phyloP scores from a whole-genome alignment of 2,329 filamentous ascomycete genomes.

The Allantophomopsis cytisporea region DNA sequence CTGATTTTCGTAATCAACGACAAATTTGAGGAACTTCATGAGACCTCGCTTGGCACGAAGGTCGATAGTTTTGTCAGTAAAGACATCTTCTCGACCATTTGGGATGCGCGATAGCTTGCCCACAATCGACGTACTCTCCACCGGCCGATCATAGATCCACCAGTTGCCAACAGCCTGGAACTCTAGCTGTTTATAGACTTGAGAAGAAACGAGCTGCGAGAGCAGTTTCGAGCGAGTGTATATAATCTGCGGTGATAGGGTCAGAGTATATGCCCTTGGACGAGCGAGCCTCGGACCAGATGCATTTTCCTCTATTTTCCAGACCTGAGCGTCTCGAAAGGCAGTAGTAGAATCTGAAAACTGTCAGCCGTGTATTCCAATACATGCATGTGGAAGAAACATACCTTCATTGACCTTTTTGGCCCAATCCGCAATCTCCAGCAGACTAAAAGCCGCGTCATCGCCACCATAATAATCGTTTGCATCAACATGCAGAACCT shows the following conservation, averaged over 20 bases:
- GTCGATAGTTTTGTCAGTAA: constrained; percentile 62
- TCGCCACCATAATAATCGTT: constrained; percentile 80
- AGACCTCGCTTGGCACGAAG: constrained; percentile 70
- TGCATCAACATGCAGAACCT: constrained; percentile 76
- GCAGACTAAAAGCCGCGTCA: constrained; percentile 74
- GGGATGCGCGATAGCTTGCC: constrained; percentile 56
- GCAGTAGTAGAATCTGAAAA: not conserved
- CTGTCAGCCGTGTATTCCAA: not conserved
- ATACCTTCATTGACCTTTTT: constrained; percentile 24
- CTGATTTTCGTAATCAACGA: constrained; percentile 56
- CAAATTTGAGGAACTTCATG: constrained; percentile 91
- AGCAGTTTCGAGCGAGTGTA: constrained; percentile 73
- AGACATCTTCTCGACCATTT: constrained; percentile 83
- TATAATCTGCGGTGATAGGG: constrained; percentile 74
- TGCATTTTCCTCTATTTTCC: not conserved
- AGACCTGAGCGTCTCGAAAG: constrained; percentile 8
- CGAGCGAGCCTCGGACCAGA: constrained; percentile 32
- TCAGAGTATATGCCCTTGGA: constrained; percentile 68
- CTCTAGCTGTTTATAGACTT: constrained; percentile 78
- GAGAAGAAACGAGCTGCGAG: constrained; percentile 73
- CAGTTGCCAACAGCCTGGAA: constrained; percentile 89
- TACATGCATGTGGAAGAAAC: constrained; percentile 10
- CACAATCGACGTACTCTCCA: constrained; percentile 8
- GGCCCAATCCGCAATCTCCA: constrained; percentile 69
- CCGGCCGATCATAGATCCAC: constrained; percentile 49